Conservation (phyloP, 2,329 filamentous ascomycete species). For the Chrysoporthe cubensis region DNA sequence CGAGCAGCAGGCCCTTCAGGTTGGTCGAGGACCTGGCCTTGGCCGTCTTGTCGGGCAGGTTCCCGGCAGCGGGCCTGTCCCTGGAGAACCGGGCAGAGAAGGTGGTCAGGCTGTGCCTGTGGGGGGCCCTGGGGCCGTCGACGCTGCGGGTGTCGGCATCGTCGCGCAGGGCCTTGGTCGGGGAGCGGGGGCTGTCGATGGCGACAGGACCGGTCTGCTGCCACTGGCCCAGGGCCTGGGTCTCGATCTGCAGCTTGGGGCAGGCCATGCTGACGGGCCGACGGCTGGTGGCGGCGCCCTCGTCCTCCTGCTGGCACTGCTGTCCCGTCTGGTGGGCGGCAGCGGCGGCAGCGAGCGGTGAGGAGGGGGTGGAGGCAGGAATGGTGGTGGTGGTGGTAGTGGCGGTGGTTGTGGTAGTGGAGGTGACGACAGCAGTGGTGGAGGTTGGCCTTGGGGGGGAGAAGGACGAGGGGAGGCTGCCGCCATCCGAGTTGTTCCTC, state of each 20-base stretch:
- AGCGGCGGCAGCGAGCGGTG: slow-evolving; percentile 8
- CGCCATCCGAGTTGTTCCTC: slow-evolving; percentile 27
- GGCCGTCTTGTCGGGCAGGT: slow-evolving; percentile 65
- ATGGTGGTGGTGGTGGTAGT: slow-evolving; percentile 10
- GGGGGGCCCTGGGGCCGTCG: slow-evolving; percentile 40
- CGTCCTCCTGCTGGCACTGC: slow-evolving; percentile 11
- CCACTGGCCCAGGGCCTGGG: slow-evolving; percentile 15
- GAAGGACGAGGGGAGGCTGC: slow-evolving; percentile 22
- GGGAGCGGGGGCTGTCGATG: slow-evolving; percentile 21
- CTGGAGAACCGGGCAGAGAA: slow-evolving; percentile 48
- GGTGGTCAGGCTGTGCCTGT: slow-evolving; percentile 49
- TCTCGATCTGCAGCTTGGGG: slow-evolving; percentile 22
- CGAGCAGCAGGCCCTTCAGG: slow-evolving; percentile 75
- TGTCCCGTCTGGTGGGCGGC: neutral
- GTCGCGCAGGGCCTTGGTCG: slow-evolving; percentile 17
- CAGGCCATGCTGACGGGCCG: slow-evolving; percentile 22
- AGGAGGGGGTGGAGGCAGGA: slow-evolving; percentile 4
- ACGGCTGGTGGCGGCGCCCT: neutral
- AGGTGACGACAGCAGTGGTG: neutral
- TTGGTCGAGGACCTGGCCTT: slow-evolving; percentile 86
- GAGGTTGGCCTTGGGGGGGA: slow-evolving; percentile 6
- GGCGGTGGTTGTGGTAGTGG: neutral
- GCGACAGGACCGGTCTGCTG: slow-evolving; percentile 15
- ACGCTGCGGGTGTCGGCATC: slow-evolving; percentile 6
- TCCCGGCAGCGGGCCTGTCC: slow-evolving; percentile 39